Evolutionary conservation across 2,329 filamentous ascomycete species (phyloP), one percentile per base, ranked within the genome.

Genomic region (Sordariomycetes sp.): DNA sequence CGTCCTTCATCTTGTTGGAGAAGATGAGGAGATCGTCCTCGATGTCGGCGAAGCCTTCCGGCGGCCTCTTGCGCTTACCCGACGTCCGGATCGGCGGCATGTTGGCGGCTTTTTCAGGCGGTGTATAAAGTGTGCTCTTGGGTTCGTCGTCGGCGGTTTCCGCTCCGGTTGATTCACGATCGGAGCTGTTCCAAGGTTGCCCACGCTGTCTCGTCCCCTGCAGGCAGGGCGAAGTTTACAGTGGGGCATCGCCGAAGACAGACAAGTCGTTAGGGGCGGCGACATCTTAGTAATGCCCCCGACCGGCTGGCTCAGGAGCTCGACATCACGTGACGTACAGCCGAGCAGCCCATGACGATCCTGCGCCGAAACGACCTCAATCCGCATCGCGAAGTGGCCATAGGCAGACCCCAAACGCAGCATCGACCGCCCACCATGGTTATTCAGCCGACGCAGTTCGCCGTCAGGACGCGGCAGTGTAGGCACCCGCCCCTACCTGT

Each of bases 371-470:
- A 24, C 3, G 50, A 25, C 35, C 22, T 25, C 28, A 52, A 32
- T 15, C 24, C 15, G 17, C 39, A 50, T 52, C 22, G 55, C 50
- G 54, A 48, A 52, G n/a, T 25, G n/a, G 39, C 48, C 55, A 57
- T 50, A 57, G 45, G 28, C 35, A 32, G 22, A n/a, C 34, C 50
- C 42, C 51, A n/a, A 56, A 10, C 28, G 17, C 45, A 57, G 34
- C 55, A 57, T 68, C 72, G 65, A 68, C 65, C 68, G 70, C 69
- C 73, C 75, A 78, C 68, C 65, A 91, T 91, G 88, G 84, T 90
- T 71, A 90, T 96, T 75, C 88, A 90, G 74, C 90, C 92, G 64
- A 96, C 92, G 61, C 90, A 91, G 74, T 89, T 96, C 69, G 92
- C 88, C 68, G 82, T 87, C 72, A 81, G 81, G 73, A 88, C 87